phyloP scores from a whole-genome alignment of 345 rosid genomes.

The Aurinia saxatilis region DNA sequence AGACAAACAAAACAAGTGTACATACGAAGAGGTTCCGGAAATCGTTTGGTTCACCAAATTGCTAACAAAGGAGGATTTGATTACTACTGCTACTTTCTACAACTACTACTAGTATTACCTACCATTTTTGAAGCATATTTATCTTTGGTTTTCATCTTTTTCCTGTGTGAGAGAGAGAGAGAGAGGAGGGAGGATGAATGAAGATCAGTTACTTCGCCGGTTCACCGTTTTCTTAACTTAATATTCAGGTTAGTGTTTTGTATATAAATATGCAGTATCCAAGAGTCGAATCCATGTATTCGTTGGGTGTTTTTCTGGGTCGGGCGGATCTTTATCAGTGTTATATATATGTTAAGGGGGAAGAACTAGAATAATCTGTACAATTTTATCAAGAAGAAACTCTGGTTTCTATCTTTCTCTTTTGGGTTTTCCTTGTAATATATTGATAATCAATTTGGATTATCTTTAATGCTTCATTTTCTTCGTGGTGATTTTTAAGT shows the following conservation, averaged over 20 bases:
- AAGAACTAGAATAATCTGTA: slow-evolving; percentile 17
- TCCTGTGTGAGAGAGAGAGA: slow-evolving; percentile 13
- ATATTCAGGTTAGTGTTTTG: slow-evolving; percentile 20
- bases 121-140: slow-evolving; percentile 30
- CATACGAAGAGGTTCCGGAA: slow-evolving; percentile 28
- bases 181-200: slow-evolving; percentile 3
- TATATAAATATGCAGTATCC: slow-evolving; percentile 22
- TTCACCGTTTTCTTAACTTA: slow-evolving; percentile 16
- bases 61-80: slow-evolving; percentile 25
- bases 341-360: slow-evolving; percentile 11
- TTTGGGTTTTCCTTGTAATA: slow-evolving; percentile 16
- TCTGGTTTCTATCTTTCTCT: slow-evolving; percentile 9
- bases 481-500: background rate
- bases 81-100: background rate
- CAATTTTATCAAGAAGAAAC: background rate
- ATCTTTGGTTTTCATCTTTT: background rate
- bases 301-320: slow-evolving; percentile 24
- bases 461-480: background rate
- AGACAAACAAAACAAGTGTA: slow-evolving; percentile 48
- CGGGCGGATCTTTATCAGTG: slow-evolving; percentile 17
- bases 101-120: background rate
- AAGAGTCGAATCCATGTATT: slow-evolving; percentile 20
- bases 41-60: slow-evolving; percentile 7
- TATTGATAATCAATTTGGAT: background rate
- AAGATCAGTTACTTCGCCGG: slow-evolving; percentile 17